Evolutionary conservation across 768 basidiomycete species (phyloP).

Genomic region (Xerocomellus dryophilus): DNA sequence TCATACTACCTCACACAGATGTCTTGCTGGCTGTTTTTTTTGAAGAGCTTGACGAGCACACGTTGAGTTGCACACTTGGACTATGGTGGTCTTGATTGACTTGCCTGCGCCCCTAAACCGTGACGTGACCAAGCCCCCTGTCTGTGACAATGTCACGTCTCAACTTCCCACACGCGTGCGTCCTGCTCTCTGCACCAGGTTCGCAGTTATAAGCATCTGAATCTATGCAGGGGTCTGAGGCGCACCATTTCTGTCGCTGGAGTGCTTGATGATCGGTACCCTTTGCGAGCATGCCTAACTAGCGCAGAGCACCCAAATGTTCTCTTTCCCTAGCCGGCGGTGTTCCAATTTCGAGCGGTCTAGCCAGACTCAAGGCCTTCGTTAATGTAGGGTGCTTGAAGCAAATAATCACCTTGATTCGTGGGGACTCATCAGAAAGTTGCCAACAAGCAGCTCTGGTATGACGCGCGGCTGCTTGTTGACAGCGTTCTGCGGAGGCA

Average conservation of each 20-base stretch:
- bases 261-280: background rate
- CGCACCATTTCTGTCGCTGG: slow-evolving; percentile 2
- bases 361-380: background rate
- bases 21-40: slow-evolving; percentile 16
- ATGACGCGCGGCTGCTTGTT: background rate
- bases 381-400: background rate
- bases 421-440: background rate
- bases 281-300: background rate
- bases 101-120: slow-evolving; percentile 26
- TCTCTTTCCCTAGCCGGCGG: slow-evolving; percentile 3
- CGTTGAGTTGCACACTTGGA: slow-evolving; percentile 26
- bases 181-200: background rate
- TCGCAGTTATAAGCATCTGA: background rate
- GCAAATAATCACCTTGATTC: slow-evolving; percentile 6
- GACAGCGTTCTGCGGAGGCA: slow-evolving; percentile 16
- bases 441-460: background rate
- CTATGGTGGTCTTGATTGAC: slow-evolving; percentile 28
- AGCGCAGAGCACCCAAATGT: background rate
- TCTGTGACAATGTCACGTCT: slow-evolving; percentile 26
- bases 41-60: slow-evolving; percentile 27
- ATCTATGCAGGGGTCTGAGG: background rate
- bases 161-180: slow-evolving; percentile 9
- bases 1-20: slow-evolving; percentile 30
- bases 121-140: slow-evolving; percentile 32
- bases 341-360: slow-evolving; percentile 15